These are phyloP conservation scores for Talaromyces sp. DNA, from an alignment of 2,329 filamentous ascomycete genomes.

Conservation along the genomic window DNA sequence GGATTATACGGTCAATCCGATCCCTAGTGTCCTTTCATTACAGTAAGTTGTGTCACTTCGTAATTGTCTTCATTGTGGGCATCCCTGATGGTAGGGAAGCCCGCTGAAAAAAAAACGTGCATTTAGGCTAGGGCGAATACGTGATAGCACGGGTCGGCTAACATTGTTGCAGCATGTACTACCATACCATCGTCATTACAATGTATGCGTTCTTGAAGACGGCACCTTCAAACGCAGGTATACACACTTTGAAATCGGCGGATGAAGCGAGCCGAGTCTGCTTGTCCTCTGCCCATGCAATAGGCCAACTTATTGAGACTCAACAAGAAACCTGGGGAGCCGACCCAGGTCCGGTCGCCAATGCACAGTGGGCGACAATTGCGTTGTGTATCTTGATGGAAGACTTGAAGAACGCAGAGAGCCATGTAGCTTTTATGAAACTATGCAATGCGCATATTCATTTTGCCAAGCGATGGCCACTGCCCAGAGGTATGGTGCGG, in stretches of 20 bases:
- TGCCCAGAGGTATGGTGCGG: constrained; percentile 21
- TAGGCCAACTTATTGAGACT: constrained; percentile 18
- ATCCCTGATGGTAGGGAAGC: neutral
- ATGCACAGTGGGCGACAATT: constrained; percentile 21
- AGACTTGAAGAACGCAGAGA: constrained; percentile 16
- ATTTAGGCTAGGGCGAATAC: neutral
- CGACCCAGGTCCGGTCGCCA: constrained; percentile 21
- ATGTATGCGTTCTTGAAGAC: constrained; percentile 21
- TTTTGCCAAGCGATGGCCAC: constrained; percentile 19
- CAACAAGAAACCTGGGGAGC: constrained; percentile 24
- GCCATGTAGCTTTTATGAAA: constrained; percentile 20
- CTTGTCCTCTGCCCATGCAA: constrained; percentile 16
- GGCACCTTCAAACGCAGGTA: constrained; percentile 8
- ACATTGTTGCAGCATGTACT: constrained; percentile 16
- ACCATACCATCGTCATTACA: constrained; percentile 22
- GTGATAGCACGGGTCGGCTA: neutral
- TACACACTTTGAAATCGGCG: neutral
- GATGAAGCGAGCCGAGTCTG: constrained; percentile 14
- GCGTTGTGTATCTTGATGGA: constrained; percentile 23
- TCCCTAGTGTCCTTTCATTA: constrained; percentile 21
- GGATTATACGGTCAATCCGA: constrained; percentile 12
- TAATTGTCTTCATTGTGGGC: neutral
- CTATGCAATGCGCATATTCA: constrained; percentile 20
- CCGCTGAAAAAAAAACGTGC: neutral
- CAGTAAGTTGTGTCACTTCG: constrained; percentile 18